phyloP scores from a whole-genome alignment of 2,329 filamentous ascomycete genomes.

The Aspergillus fischeri region DNA sequence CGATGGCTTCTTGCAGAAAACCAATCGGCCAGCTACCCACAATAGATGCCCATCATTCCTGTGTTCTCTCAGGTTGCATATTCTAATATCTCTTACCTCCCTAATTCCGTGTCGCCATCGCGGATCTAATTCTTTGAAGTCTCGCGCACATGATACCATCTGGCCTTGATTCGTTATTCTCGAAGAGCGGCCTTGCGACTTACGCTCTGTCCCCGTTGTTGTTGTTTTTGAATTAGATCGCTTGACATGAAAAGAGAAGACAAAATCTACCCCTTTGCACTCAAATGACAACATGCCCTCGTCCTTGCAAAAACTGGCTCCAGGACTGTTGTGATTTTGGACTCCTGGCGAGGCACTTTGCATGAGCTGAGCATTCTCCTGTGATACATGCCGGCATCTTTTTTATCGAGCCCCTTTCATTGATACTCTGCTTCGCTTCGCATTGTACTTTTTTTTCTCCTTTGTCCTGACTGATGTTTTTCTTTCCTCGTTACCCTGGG shows the following conservation, averaged over 20 bases:
- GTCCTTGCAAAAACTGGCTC: conserved; percentile 10
- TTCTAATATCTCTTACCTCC: conserved; percentile 33
- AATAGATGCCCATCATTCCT: conserved; percentile 30
- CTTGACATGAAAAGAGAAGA: conserved; percentile 18
- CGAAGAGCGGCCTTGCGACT: conserved; percentile 29
- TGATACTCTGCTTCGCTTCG: conserved; percentile 18
- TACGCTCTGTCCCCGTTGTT: conserved; percentile 19
- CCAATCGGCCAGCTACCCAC: conserved; percentile 33
- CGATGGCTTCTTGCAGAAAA: conserved; percentile 33
- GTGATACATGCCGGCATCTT: conserved; percentile 15
- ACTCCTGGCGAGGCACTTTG: conserved; percentile 19
- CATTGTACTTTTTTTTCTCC: conserved; percentile 4
- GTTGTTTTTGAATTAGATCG: conserved; percentile 22
- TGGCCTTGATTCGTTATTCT: conserved; percentile 26
- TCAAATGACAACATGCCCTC: background rate
- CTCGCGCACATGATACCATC: conserved; percentile 36
- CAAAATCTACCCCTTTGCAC: conserved; percentile 10
- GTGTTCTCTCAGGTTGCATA: conserved; percentile 20
- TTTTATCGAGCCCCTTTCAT: conserved; percentile 13
- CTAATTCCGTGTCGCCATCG: conserved; percentile 29
- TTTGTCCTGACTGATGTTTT: conserved; percentile 12
- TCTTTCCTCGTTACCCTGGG: conserved; percentile 20
- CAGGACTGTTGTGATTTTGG: conserved; percentile 15
- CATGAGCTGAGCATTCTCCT: conserved; percentile 18
- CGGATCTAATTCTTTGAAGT: conserved; percentile 30